Conservation (phyloP, 31 red algal genomes). For the Asparagopsis taxiformis region DNA sequence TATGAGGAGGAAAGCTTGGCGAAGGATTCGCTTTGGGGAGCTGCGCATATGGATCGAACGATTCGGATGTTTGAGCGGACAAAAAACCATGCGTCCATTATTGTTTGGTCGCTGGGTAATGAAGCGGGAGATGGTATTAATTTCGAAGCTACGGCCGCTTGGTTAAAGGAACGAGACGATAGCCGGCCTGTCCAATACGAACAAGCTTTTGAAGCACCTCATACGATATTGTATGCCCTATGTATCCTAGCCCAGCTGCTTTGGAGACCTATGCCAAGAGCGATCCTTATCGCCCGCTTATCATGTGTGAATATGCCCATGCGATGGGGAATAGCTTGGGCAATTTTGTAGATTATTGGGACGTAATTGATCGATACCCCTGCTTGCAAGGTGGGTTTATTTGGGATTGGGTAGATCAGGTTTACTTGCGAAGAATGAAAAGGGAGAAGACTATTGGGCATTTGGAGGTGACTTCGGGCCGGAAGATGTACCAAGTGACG, state of each 20-base stretch:
- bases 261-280: not conserved
- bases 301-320: slow-evolving; percentile 33
- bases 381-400: slow-evolving; percentile 25
- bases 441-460: slow-evolving; percentile 7
- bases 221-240: slow-evolving; percentile 20
- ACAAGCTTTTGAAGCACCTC: not conserved
- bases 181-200: slow-evolving; percentile 18
- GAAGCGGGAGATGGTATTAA: slow-evolving; percentile 1
- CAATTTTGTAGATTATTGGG: slow-evolving; percentile 8
- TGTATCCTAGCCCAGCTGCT: slow-evolving; percentile 7
- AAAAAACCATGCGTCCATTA: slow-evolving; percentile 26
- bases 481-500: slow-evolving; percentile 26
- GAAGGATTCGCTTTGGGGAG: not conserved
- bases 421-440: slow-evolving; percentile 1
- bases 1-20: not conserved
- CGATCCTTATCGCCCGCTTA: slow-evolving; percentile 10
- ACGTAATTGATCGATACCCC: not conserved
- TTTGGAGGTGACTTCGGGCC: slow-evolving; percentile 39
- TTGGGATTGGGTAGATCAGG: slow-evolving; percentile 44
- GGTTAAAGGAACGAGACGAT: not conserved
- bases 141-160: not conserved
- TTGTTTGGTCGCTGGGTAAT: slow-evolving; percentile 28
- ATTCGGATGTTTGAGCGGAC: slow-evolving; percentile 17
- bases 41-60: slow-evolving; percentile 4
- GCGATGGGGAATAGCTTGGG: slow-evolving; percentile 32